Base-by-base conservation (phyloP, 1,284 basidiomycete species). In the Ustilago bromivora region DNA sequence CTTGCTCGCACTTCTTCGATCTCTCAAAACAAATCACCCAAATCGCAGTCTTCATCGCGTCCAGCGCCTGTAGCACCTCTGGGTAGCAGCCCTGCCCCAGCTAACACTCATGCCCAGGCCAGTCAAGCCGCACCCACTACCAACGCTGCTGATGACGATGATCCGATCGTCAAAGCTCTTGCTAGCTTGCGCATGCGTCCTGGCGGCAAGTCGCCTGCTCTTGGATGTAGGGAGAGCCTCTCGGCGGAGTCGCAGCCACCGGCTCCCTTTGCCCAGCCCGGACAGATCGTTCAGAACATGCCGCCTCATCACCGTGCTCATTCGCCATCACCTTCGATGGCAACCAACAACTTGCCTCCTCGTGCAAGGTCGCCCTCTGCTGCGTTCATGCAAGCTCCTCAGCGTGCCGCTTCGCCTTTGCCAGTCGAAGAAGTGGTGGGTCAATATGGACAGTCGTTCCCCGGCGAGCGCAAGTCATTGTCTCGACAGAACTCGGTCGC, bases 361-460 rank as follows among this genome's bases (percentile, higher is more conserved):
- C 91, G 94, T 40, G 90, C 94, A 0, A 80, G 90, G 1, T 94
- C 94, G 1, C 94, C 94, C 0, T 82, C 82, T 0, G 90, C 93
- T 1, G 92, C 90, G 2, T 91, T 95, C 85, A 94, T 94, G 91
- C 88, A 89, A 86, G 90, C 90, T 0, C 90, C 93, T 0, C 83
- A 87, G 0, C 88, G 89, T 47, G 86, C 89, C 0, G 51, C 79
- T 2, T 85, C 88, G 3, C 89, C 91, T 10, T 88, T 90, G 8
- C 88, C 90, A 0, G 89, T 90, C 6, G 92, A 93, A 78, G 90
- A 92, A n/a, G 91, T 95, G 2, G 86, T 95, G 10, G 89, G 88
- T 5, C 89, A 91, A 74, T 97, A 97, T 82, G 90, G 92, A 17
- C 94, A 95, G 82, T 91, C 92, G 0, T 90, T 98, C 86, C 95